Evolutionary conservation across 495 filamentous ascomycete species (phyloP).

Genomic region (Trichoderma reesei): DNA sequence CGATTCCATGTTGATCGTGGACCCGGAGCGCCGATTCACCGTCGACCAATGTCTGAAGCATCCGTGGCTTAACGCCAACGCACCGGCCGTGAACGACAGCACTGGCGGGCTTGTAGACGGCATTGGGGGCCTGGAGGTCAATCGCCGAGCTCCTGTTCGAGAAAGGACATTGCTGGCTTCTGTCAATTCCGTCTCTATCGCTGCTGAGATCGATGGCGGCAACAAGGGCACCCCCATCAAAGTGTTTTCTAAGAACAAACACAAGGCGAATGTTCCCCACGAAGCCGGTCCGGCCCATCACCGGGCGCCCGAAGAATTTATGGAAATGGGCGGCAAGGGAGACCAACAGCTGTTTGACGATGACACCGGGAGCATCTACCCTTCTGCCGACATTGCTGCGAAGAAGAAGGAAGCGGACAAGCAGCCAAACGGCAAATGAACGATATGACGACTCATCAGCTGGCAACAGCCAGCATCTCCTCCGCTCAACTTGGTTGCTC

Average conservation of each 20-base stretch:
- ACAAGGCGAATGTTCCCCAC: constrained; percentile 21
- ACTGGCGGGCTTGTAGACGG: constrained; percentile 86
- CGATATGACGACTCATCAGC: not conserved
- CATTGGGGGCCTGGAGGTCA: constrained; percentile 72
- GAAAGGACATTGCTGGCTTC: constrained; percentile 78
- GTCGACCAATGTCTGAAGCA: constrained; percentile 87
- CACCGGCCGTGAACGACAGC: constrained; percentile 59
- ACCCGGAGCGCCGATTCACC: constrained; percentile 72
- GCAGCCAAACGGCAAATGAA: constrained; percentile 1
- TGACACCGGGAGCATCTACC: constrained; percentile 42
- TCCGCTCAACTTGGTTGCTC: not conserved
- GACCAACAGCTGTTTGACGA: constrained; percentile 68
- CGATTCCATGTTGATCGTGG: constrained; percentile 85
- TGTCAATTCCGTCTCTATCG: constrained; percentile 69
- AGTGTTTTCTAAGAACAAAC: constrained; percentile 65
- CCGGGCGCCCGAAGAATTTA: constrained; percentile 63
- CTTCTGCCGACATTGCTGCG: constrained; percentile 26
- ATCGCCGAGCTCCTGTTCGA: constrained; percentile 63
- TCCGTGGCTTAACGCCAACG: constrained; percentile 65
- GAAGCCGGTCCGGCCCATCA: constrained; percentile 56
- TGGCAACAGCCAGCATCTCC: not conserved
- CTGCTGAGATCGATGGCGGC: constrained; percentile 44
- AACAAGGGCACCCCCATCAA: constrained; percentile 51
- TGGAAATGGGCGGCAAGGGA: constrained; percentile 71
- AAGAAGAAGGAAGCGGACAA: constrained; percentile 17